A percentile compares a stretch with the other conserved stretches of the same genome.
phyloP scores from a whole-genome alignment of 202 grass and related monocot species.

The Carex sylvatica region DNA sequence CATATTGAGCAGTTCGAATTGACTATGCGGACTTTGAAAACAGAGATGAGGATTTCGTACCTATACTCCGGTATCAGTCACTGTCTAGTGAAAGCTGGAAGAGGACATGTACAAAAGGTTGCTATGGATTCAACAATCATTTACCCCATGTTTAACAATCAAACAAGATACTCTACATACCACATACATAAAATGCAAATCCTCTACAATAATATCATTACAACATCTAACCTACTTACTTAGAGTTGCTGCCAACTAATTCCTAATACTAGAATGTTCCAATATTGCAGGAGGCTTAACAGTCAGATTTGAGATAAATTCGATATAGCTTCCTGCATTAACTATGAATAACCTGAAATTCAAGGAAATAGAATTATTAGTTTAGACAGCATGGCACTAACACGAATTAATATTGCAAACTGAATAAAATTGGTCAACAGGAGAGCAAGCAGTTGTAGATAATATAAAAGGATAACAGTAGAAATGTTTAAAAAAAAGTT shows the following conservation, averaged over 20 bases:
- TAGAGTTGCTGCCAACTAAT: constrained; percentile 8
- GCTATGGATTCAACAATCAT: background rate
- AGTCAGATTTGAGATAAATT: constrained; percentile 4
- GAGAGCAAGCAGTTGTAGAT: background rate
- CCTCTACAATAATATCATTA: constrained; percentile 25
- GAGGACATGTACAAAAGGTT: background rate
- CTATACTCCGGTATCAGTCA: too few species aligned
- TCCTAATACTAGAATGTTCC: constrained; percentile 15
- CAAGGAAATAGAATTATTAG: background rate
- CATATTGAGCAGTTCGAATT: too few species aligned
- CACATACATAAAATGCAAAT: constrained; percentile 10
- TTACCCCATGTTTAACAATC: background rate
- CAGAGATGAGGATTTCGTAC: too few species aligned
- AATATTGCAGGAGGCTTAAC: constrained; percentile 2
- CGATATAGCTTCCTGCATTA: background rate
- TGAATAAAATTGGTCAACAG: background rate
- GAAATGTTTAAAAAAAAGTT: background rate
- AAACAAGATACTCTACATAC: background rate
- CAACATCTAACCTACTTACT: constrained; percentile 14
- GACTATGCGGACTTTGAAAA: too few species aligned
- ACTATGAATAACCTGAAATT: constrained; percentile 27
- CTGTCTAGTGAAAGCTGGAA: too few species aligned
- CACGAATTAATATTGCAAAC: background rate
- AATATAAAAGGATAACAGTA: background rate
- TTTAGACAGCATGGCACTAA: background rate